Percentiles rank a stretch among this genome's conserved stretches.
Conservation (phyloP, 371 early-diverging fungal species). For the Mortierella sp. region DNA sequence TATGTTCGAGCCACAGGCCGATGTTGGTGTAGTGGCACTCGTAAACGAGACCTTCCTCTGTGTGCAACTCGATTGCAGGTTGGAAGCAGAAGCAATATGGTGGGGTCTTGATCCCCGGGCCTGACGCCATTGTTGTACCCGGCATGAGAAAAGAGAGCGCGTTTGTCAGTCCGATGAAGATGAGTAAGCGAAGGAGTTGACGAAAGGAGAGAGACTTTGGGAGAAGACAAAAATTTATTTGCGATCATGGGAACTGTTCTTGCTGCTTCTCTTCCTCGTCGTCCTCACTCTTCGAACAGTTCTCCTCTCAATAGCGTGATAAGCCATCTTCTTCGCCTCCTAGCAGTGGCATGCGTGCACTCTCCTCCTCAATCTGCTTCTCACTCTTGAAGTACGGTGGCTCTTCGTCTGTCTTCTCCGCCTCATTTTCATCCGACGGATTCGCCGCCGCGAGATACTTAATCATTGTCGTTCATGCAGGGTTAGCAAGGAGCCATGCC, state of each 20-base stretch:
- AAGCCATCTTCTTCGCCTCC: slow-evolving; percentile 15
- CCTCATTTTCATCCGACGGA: slow-evolving; percentile 10
- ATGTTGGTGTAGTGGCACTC: slow-evolving; percentile 28
- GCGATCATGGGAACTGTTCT: too few relatives aligned
- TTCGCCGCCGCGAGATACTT: slow-evolving; percentile 25
- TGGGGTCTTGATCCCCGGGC: neutral
- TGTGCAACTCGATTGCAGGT: slow-evolving; percentile 10
- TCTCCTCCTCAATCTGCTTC: slow-evolving; percentile 43
- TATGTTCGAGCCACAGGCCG: slow-evolving; percentile 13
- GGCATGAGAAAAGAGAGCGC: slow-evolving; percentile 3
- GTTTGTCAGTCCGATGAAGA: neutral
- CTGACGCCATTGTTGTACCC: slow-evolving; percentile 1
- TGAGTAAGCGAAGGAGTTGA: neutral
- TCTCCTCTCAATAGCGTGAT: slow-evolving; percentile 14
- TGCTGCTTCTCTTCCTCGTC: slow-evolving; percentile 8
- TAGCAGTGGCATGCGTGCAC: slow-evolving; percentile 23
- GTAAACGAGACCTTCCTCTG: slow-evolving; percentile 20
- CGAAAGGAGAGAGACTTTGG: neutral
- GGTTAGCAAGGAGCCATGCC: too few relatives aligned
- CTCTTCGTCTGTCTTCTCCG: slow-evolving; percentile 15
- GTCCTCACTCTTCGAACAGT: slow-evolving; percentile 6
- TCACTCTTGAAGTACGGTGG: slow-evolving; percentile 32
- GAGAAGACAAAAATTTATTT: too few relatives aligned
- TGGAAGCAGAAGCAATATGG: slow-evolving; percentile 38
- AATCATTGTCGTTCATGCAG: slow-evolving; percentile 41